These are phyloP conservation scores for Dryas octopetala DNA, from an alignment of 306 rosid species.

Conservation along the genomic window DNA sequence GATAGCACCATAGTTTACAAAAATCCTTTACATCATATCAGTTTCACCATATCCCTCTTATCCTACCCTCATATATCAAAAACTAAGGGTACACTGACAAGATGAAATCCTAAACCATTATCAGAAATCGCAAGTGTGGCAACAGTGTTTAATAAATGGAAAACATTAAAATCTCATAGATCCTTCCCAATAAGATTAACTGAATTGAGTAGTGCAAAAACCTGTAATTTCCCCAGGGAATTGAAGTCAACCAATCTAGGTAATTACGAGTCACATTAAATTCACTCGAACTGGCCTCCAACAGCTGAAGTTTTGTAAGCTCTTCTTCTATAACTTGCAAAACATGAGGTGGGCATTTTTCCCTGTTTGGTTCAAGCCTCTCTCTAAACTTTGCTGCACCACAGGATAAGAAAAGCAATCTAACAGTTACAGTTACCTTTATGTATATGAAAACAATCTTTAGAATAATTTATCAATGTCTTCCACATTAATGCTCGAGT, in stretches of 20 bases:
- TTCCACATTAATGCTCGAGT: neutral
- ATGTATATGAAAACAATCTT: slow-evolving; percentile 14
- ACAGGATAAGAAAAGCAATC: slow-evolving; percentile 20
- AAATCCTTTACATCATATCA: neutral
- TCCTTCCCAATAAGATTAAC: neutral
- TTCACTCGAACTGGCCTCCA: slow-evolving; percentile 98
- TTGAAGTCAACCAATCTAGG: slow-evolving; percentile 97
- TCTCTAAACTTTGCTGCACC: slow-evolving; percentile 80
- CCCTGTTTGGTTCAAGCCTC: slow-evolving; percentile 95
- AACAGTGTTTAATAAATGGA: neutral
- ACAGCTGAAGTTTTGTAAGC: slow-evolving; percentile 81
- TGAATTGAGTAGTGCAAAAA: slow-evolving; percentile 29
- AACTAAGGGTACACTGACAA: neutral
- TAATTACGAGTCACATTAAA: slow-evolving; percentile 97
- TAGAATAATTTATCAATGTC: slow-evolving; percentile 12
- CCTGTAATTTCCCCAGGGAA: slow-evolving; percentile 99
- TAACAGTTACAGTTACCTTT: slow-evolving; percentile 12
- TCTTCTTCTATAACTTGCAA: slow-evolving; percentile 97
- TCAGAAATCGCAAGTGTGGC: neutral
- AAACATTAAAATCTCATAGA: neutral
- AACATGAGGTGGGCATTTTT: slow-evolving; percentile 86
- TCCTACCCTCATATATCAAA: neutral
- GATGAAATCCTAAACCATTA: neutral
- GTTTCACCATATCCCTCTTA: neutral
- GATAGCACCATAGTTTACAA: neutral